These are phyloP conservation scores for Camellia lanceoleosa DNA, from an alignment of 148 eudicot genomes.

Conservation along the genomic window DNA sequence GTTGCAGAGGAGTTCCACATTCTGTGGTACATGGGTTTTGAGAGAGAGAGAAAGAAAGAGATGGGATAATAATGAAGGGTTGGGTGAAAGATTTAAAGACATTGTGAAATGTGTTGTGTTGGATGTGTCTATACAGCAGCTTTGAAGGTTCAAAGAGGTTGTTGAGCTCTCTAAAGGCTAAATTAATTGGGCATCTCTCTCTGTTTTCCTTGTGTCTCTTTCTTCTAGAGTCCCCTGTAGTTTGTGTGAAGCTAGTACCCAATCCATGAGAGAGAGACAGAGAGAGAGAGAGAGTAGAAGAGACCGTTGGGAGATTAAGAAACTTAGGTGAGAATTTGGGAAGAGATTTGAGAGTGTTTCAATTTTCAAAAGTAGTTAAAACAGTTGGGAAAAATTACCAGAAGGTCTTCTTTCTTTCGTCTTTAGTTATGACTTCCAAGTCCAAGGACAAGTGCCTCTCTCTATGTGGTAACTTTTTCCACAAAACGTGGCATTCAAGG, in stretches of 20 bases:
- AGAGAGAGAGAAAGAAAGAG: background rate
- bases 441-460: too few relatives aligned
- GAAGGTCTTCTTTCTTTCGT: background rate
- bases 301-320: background rate
- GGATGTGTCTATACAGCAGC: constrained; percentile 18
- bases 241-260: too few relatives aligned
- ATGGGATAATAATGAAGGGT: background rate
- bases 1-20: constrained; percentile 46
- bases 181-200: background rate
- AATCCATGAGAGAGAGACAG: background rate
- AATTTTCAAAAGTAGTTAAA: constrained; percentile 16
- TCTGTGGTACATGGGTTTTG: background rate
- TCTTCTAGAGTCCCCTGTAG: background rate
- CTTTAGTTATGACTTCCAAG: too few relatives aligned
- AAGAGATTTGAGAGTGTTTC: background rate
- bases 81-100: background rate
- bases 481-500: too few relatives aligned
- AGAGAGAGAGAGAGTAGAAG: background rate
- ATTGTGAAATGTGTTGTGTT: constrained; percentile 9
- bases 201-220: background rate
- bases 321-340: constrained; percentile 15
- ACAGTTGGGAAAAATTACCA: constrained; percentile 12
- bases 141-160: constrained; percentile 14
- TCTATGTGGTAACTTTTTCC: too few relatives aligned
- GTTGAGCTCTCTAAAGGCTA: background rate